Percentiles rank a stretch among this genome's conserved stretches.
These are phyloP conservation scores for Symbiodinium natans DNA, from an alignment of 73 alveolate genomes.

Conservation along the genomic window DNA sequence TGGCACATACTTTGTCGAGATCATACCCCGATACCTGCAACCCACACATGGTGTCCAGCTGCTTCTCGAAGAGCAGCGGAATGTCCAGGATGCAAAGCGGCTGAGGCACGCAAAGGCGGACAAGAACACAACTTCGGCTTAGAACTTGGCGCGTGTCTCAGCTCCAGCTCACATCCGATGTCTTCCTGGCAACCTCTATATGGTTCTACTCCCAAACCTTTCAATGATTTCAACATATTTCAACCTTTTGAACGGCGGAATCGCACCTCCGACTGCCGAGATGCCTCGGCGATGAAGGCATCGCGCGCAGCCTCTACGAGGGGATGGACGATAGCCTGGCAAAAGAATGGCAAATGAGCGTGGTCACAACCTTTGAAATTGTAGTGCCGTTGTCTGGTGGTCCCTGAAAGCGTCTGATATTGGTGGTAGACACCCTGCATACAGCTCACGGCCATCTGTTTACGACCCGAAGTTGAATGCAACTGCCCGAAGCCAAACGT, in stretches of 20 bases:
- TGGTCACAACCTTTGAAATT: not conserved
- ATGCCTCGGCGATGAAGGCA: conserved; percentile 23
- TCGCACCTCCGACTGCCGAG: conserved; percentile 21
- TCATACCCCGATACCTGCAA: too few species aligned
- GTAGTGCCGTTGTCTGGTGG: too few species aligned
- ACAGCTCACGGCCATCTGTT: too few species aligned
- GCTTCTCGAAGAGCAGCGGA: conserved; percentile 89
- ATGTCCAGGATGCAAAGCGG: conserved; percentile 90
- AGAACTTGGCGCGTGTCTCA: not conserved
- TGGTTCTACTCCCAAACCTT: not conserved
- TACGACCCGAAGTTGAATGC: too few species aligned
- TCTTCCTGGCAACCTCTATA: not conserved
- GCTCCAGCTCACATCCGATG: not conserved
- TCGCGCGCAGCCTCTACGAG: conserved; percentile 63
- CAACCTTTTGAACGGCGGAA: too few species aligned
- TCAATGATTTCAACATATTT: too few species aligned
- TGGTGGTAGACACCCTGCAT: too few species aligned
- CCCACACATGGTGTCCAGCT: conserved; percentile 44
- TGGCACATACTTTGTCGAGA: too few species aligned
- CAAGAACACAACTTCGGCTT: too few species aligned
- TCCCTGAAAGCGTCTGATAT: too few species aligned
- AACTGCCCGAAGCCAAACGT: too few species aligned
- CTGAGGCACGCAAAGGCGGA: not conserved
- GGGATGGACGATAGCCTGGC: conserved; percentile 67
- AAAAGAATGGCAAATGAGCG: not conserved